Base-by-base conservation (phyloP, 441 rosid species). In the Flueggea neowawraea region DNA sequence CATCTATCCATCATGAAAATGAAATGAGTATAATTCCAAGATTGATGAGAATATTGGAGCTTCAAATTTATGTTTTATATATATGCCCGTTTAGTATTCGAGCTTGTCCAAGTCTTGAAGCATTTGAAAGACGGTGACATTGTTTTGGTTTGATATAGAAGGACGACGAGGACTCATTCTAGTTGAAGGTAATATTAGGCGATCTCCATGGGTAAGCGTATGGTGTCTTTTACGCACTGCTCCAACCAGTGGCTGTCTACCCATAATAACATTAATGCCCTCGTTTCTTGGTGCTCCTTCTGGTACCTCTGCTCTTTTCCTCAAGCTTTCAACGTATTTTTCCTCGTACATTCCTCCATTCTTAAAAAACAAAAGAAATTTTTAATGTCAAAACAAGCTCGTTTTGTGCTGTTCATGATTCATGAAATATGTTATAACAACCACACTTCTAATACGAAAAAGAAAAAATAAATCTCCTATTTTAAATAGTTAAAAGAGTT, bases 141-240 rank as follows among this genome's bases (percentile, higher is more conserved):
- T 75, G 43, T 22, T 22, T 22, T 76, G 82, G 60, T 77, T 53
- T 2, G 76, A 68, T 0, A 66, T 58, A 31, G 74, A 62, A 62
- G 78, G 28, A 22, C 28, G 84, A 15, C 60, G 75, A 6, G 77
- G 67, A 44, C 81, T 76, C 70, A 68, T 72, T 69, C 72, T 78
- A 52, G 78, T 57, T 16, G 67, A 70, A 33, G 76, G 69, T 56
- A 65, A 60, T 43, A 59, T 56, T 1, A 31, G 12, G 16, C 72
- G 80, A 70, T 80, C 77, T 7, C 80, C 85, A 12, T 74, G 75
- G 12, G 81, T 78, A 22, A 84, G 84, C 2, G 78, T 76, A 73
- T 88, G 89, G 47, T 83, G 97, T 84, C 94, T 88, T 71, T 86
- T 91, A 3, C 97, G 82, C 68, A 84, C 87, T 13, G 84, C 81